Percentiles rank a stretch among this genome's conserved stretches.
Evolutionary conservation across 352 stramenopile genomes (phyloP).

Genomic region (Phytopythium helicoides): DNA sequence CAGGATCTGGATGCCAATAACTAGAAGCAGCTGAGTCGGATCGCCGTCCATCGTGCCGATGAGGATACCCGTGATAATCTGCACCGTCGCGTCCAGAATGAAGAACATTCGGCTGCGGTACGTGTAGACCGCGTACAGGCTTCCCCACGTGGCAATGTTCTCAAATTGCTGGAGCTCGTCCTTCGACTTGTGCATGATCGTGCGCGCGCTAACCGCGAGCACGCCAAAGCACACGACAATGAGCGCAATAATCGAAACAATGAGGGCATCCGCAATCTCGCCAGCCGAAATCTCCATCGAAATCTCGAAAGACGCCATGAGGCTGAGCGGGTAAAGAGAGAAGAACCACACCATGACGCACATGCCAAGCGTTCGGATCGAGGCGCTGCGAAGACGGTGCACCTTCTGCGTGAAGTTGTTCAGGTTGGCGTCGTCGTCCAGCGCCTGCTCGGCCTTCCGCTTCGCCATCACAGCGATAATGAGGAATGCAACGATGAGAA

Average conservation of each 20-base stretch:
- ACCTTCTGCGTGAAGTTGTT: constrained; percentile 37
- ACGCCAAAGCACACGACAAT: constrained; percentile 44
- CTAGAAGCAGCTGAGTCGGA: constrained; percentile 48
- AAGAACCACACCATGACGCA: constrained; percentile 67
- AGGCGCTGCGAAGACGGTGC: constrained; percentile 52
- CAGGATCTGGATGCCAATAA: constrained; percentile 50
- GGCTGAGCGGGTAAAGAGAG: constrained; percentile 53
- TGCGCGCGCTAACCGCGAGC: constrained; percentile 44
- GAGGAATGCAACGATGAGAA: constrained; percentile 37
- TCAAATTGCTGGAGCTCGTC: constrained; percentile 55
- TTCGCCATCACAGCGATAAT: constrained; percentile 50
- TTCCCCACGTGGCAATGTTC: constrained; percentile 56
- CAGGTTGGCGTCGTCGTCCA: constrained; percentile 34
- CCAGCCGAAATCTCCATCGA: constrained; percentile 55
- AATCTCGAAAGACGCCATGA: constrained; percentile 66
- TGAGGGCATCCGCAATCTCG: constrained; percentile 19
- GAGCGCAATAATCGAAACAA: constrained; percentile 43
- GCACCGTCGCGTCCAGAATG: constrained; percentile 45
- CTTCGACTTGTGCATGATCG: constrained; percentile 55
- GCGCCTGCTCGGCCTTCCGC: constrained; percentile 40
- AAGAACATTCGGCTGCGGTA: constrained; percentile 70
- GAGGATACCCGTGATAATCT: constrained; percentile 53
- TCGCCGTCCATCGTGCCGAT: constrained; percentile 56
- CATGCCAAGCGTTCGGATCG: constrained; percentile 57
- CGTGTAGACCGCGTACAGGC: constrained; percentile 59